Evolutionary conservation across 768 basidiomycete genomes (phyloP).

Genomic region (Pulveroboletus sp.): DNA sequence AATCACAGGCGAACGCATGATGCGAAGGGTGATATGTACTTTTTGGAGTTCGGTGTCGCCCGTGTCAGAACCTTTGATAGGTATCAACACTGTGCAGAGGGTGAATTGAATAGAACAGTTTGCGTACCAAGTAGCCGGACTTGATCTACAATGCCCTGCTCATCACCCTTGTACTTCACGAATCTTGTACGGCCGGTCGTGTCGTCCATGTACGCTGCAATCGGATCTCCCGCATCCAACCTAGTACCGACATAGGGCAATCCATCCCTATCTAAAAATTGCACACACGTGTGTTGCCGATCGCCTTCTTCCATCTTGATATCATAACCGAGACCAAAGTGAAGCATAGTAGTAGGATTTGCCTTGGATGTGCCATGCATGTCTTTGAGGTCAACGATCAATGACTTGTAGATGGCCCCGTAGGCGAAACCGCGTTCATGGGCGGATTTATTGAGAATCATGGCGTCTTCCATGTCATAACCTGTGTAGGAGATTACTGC

Average conservation of each 20-base stretch:
- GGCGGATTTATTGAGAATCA: conserved; percentile 98
- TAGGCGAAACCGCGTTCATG: conserved; percentile 98
- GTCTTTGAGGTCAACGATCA: conserved; percentile 86
- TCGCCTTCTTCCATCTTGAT: conserved; percentile 51
- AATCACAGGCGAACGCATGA: conserved; percentile 93
- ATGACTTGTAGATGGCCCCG: conserved; percentile 93
- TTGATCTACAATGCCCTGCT: conserved; percentile 82
- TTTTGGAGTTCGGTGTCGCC: conserved; percentile 89
- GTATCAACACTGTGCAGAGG: background rate
- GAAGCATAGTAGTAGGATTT: conserved; percentile 58
- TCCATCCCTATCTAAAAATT: conserved; percentile 76
- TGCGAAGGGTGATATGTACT: conserved; percentile 87
- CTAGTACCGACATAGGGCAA: conserved; percentile 73
- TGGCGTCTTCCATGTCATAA: conserved; percentile 99
- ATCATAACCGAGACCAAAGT: conserved; percentile 85
- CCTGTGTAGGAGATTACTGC: conserved; percentile 99
- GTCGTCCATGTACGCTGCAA: conserved; percentile 87
- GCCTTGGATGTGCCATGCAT: conserved; percentile 61
- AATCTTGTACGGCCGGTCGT: conserved; percentile 76
- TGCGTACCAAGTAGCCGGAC: conserved; percentile 81
- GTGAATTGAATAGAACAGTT: background rate
- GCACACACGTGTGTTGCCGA: conserved; percentile 38
- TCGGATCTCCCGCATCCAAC: conserved; percentile 67
- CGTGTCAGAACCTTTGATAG: conserved; percentile 67
- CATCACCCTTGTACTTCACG: conserved; percentile 96